Evolutionary conservation across 1,284 basidiomycete species (phyloP).

Genomic region (Leccinum subfulvum): DNA sequence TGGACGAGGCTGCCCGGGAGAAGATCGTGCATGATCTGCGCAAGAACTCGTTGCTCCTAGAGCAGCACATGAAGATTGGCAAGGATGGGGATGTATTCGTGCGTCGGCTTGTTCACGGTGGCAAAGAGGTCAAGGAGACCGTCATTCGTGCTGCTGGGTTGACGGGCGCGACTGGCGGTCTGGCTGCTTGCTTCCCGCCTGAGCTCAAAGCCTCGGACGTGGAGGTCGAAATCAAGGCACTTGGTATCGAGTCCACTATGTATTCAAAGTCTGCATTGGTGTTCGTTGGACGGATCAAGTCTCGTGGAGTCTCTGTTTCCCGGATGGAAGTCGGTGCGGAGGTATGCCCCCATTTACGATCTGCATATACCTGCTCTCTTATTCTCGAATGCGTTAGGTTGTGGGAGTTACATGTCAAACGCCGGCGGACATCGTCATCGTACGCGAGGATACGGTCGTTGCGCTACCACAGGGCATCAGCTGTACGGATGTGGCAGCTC

Average conservation of each 20-base stretch:
- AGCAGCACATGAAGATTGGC: conserved; percentile 31
- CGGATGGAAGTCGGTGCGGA: conserved; percentile 9
- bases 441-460: conserved; percentile 16
- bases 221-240: conserved; percentile 17
- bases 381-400: conserved; percentile 10
- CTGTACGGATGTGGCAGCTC: conserved; percentile 18
- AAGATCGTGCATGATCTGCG: conserved; percentile 26
- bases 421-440: conserved; percentile 16
- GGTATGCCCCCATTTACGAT: conserved; percentile 2
- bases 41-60: conserved; percentile 26
- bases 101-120: conserved; percentile 25
- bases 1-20: conserved; percentile 26
- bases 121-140: conserved; percentile 13
- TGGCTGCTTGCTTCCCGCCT: conserved; percentile 23
- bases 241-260: conserved; percentile 10
- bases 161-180: conserved; percentile 6
- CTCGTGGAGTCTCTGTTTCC: conserved; percentile 10
- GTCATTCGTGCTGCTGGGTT: conserved; percentile 18
- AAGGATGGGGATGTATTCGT: conserved; percentile 25
- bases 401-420: conserved; percentile 17
- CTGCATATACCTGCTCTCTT: neutral
- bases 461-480: conserved; percentile 16
- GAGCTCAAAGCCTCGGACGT: conserved; percentile 13
- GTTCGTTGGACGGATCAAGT: conserved; percentile 19
- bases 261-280: conserved; percentile 10